Evolutionary conservation across 2,329 filamentous ascomycete genomes (phyloP).

Genomic region (Coniella vitis): DNA sequence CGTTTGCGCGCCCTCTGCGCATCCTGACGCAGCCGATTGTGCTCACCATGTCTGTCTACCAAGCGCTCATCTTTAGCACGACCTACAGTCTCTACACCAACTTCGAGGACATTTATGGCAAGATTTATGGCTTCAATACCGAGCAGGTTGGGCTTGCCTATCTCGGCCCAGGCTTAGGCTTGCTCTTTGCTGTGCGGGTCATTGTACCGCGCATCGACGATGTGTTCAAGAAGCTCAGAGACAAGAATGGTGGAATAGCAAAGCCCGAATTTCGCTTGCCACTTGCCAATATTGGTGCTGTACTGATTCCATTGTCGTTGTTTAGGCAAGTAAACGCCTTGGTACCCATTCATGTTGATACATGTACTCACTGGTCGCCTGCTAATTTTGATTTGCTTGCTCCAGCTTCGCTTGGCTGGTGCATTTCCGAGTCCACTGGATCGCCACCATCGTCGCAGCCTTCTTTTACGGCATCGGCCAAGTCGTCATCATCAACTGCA

Average conservation of each 20-base stretch:
- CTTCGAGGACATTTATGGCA: slow-evolving; percentile 9
- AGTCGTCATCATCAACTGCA: slow-evolving; percentile 43
- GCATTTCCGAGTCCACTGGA: slow-evolving; percentile 23
- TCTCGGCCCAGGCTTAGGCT: slow-evolving; percentile 5
- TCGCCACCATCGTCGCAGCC: slow-evolving; percentile 40
- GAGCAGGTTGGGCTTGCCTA: slow-evolving; percentile 11
- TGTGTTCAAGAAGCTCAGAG: slow-evolving; percentile 8
- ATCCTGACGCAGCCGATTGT: slow-evolving; percentile 12
- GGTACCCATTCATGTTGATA: too few relatives aligned
- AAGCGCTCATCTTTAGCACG: slow-evolving; percentile 10
- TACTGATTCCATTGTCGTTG: slow-evolving; percentile 35
- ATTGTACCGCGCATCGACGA: slow-evolving; percentile 11
- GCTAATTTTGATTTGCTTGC: background rate
- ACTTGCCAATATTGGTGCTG: slow-evolving; percentile 9
- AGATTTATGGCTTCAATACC: slow-evolving; percentile 9
- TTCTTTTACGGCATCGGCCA: slow-evolving; percentile 43
- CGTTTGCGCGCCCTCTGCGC: slow-evolving; percentile 7
- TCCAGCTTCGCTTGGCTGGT: slow-evolving; percentile 21
- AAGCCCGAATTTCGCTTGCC: slow-evolving; percentile 11
- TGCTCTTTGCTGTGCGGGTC: slow-evolving; percentile 8
- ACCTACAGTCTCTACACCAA: slow-evolving; percentile 11
- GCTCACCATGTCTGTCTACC: slow-evolving; percentile 9
- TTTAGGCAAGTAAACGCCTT: slow-evolving; percentile 20
- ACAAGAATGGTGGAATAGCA: slow-evolving; percentile 3
- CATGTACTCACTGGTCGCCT: too few relatives aligned